These are phyloP conservation scores for Gyrodon tennesseensis DNA, from an alignment of 1,284 basidiomycete genomes.

Conservation along the genomic window DNA sequence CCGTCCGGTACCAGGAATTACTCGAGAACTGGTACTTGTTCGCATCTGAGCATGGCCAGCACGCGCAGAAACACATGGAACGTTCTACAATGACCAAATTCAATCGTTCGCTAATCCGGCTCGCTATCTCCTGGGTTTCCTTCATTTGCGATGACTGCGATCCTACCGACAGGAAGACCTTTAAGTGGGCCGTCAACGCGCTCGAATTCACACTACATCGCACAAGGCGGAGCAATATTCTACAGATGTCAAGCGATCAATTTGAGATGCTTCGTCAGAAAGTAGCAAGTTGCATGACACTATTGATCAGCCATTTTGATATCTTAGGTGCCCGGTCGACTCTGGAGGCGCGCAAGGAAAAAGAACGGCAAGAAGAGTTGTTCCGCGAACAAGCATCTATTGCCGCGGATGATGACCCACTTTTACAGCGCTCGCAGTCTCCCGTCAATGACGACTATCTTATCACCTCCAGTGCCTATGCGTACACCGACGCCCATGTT, in stretches of 20 bases:
- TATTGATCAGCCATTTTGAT: constrained; percentile 97
- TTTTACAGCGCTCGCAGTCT: constrained; percentile 44
- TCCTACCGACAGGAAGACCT: constrained; percentile 94
- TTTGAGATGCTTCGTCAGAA: constrained; percentile 88
- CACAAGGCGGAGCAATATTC: constrained; percentile 89
- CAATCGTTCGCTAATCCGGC: constrained; percentile 77
- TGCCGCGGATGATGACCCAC: constrained; percentile 54
- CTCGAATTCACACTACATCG: constrained; percentile 92
- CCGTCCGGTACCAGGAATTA: constrained; percentile 77
- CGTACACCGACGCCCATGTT: constrained; percentile 63
- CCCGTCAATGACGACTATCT: constrained; percentile 45
- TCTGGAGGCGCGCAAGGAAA: constrained; percentile 85
- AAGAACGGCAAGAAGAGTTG: constrained; percentile 77
- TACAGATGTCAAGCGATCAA: constrained; percentile 85
- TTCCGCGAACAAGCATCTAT: constrained; percentile 62
- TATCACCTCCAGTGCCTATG: constrained; percentile 44
- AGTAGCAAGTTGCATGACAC: constrained; percentile 95
- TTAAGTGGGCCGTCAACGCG: constrained; percentile 98
- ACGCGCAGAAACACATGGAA: constrained; percentile 88
- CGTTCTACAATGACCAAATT: constrained; percentile 69
- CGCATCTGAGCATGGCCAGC: constrained; percentile 92
- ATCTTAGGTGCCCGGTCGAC: constrained; percentile 92
- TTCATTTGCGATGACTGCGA: constrained; percentile 99
- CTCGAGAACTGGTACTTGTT: constrained; percentile 97
- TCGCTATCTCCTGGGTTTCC: constrained; percentile 96